Base-by-base conservation (phyloP, 345 rosid genomes). In the Viola odorata region DNA sequence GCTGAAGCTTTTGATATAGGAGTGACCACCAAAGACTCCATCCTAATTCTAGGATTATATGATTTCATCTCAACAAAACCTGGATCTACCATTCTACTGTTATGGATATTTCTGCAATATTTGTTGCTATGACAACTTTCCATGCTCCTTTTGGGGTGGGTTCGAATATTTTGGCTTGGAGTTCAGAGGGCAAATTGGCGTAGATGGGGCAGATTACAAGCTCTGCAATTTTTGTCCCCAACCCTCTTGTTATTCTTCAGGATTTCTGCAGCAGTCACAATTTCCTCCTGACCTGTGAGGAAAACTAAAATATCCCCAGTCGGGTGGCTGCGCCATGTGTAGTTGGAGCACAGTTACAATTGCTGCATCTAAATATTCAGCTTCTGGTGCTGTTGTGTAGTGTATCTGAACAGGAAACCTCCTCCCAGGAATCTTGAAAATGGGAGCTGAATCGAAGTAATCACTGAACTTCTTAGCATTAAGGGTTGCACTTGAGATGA, bases 1-100 rank as follows among this genome's bases (percentile, higher is more conserved):
- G 99, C 97, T 60, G 99, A 90, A 65, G 97, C 99, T 75, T 94
- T 94, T 37, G 99, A 94, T 60, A 88, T 85, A 5, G 97, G 99
- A 71, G 91, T 76, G 36, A 94, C 78, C 45, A 90, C 85, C 80
- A 94, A 79, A 54, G 97, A 84, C 73, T 94, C 99, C 99, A 94
- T 90, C 59, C 99, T 96, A 37, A 97, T 88, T 71, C 97, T 90
- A 6, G 99, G 97, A 69, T 94, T 94, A 75, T 90, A 94, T 1
- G 96, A 88, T 17, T 84, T 94, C 99, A 90, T 91, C 83, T 94
- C 88, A 75, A 86, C 82, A 75, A 88, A 94, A 14, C 99, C 99
- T 4, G 97, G 97, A 77, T 94, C 99, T 70, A 94, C 62, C 97
- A 96, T 63, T 90, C 96, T 32, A 94, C 90, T 10, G 97, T 94